Base-by-base conservation (phyloP, 2,329 filamentous ascomycete genomes). In the Neofusicoccum cordaticola region DNA sequence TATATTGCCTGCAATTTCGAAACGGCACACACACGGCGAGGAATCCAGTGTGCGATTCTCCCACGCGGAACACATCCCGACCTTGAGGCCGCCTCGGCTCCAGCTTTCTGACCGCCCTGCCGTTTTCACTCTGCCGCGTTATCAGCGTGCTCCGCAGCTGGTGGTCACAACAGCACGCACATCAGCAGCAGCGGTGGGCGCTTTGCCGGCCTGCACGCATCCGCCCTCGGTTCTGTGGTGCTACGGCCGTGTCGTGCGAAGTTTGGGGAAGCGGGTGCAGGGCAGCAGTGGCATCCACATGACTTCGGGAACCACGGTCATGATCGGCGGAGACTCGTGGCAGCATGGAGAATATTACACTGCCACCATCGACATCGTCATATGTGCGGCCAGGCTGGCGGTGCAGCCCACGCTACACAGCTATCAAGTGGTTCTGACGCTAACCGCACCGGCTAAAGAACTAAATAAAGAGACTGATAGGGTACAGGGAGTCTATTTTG, bases 61-160 rank as follows among this genome's bases (percentile, higher is more conserved):
- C 56, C 56, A 47, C 41, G 56, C 27, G 56, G 42, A 60, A 15
- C 42, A 37, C 42, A 31, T 60, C 41, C 56, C 56, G 53, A 56
- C 37, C 9, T 37, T 13, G 22, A 34, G 22, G 39, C 22, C 12
- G 31, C 27, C n/a, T 45, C 6, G 31, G 5, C 27, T 31, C n/a
- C 42, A 7, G 27, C 19, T 13, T 17, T 47, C n/a, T 37, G 27
- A 34, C 56, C 42, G 56, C 27, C 42, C 31, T 22, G 5, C 31
- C 19, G 15, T 19, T 47, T 35, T 22, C 9, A 15, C 8, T 37
- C 42, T 37, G 17, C 31, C 41, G 34, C 42, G 19, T 39, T 60
- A 60, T 60, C 42, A 31, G 39, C 53, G 2, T 34, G 27, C 27
- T 44, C 17, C 35, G 22, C 22, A 34, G 12, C 53, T 22, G 22